These are phyloP conservation scores for Suillus alpinus DNA, from an alignment of 768 basidiomycete species.

Conservation along the genomic window DNA sequence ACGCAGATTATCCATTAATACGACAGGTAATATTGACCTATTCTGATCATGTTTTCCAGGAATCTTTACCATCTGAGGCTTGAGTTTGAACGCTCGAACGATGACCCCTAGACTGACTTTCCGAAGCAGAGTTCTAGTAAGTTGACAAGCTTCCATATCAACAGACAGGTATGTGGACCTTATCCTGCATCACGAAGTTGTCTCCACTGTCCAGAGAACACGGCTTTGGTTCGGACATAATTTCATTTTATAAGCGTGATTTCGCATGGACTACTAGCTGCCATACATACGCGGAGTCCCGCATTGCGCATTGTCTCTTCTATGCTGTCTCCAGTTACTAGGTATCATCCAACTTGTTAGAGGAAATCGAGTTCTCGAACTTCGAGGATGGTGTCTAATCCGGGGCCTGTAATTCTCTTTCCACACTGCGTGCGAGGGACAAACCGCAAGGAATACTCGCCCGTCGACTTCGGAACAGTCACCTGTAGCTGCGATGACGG, in stretches of 20 bases:
- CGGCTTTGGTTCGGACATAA: neutral
- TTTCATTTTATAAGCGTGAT: neutral
- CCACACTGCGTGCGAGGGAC: conserved; percentile 30
- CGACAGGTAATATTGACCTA: too few relatives aligned
- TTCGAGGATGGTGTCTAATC: neutral
- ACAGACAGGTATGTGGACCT: neutral
- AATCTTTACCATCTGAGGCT: neutral
- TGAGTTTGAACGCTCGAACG: neutral
- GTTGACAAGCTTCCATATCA: neutral
- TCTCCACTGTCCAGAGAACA: neutral
- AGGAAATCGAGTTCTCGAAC: neutral
- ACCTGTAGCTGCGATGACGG: conserved; percentile 3
- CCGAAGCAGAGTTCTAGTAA: neutral
- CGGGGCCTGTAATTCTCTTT: neutral
- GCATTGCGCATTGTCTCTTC: neutral
- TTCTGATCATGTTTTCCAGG: neutral
- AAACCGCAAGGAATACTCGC: conserved; percentile 21
- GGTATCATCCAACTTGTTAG: neutral
- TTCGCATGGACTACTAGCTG: neutral
- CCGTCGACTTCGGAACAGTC: conserved; percentile 12
- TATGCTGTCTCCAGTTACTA: neutral
- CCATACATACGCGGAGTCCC: neutral
- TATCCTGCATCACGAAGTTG: neutral
- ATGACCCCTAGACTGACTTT: neutral
- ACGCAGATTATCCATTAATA: too few relatives aligned